Evolutionary conservation across 2,329 filamentous ascomycete genomes (phyloP).

Genomic region (Sarocladium oryzae): DNA sequence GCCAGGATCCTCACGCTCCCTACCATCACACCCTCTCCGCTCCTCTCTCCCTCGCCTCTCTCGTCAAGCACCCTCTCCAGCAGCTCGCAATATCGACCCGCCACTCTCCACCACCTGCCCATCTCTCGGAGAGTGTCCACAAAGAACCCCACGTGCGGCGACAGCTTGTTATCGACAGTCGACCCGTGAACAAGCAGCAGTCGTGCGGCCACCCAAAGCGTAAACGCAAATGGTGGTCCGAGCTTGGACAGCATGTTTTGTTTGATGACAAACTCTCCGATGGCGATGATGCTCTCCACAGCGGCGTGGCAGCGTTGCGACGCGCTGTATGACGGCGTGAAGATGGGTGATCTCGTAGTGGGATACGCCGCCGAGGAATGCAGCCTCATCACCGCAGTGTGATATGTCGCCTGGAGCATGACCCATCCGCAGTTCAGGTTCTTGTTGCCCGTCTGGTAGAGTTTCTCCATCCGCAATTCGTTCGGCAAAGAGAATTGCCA

Average conservation of each 20-base stretch:
- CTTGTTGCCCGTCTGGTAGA: conserved; percentile 56
- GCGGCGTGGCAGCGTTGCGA: conserved; percentile 76
- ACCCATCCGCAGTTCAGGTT: conserved; percentile 76
- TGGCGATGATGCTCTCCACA: conserved; percentile 72
- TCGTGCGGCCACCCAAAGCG: conserved; percentile 84
- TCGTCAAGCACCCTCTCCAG: conserved; percentile 81
- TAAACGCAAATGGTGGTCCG: conserved; percentile 86
- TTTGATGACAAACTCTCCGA: conserved; percentile 71
- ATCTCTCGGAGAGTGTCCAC: conserved; percentile 76
- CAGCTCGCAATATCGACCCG: conserved; percentile 71
- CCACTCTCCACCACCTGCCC: conserved; percentile 80
- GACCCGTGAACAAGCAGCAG: conserved; percentile 84
- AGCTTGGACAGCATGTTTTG: conserved; percentile 72
- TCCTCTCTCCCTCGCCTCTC: conserved; percentile 70
- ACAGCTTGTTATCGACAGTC: conserved; percentile 78
- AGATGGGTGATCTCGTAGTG: conserved; percentile 80
- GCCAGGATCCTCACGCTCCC: conserved; percentile 80
- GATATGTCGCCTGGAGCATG: conserved; percentile 85
- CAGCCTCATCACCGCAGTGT: conserved; percentile 81
- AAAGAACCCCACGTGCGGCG: conserved; percentile 72
- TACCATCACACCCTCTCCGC: conserved; percentile 69
- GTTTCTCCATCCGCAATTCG: conserved; percentile 77
- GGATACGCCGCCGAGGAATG: conserved; percentile 92
- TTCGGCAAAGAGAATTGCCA: conserved; percentile 81
- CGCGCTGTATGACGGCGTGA: conserved; percentile 81